Evolutionary conservation across 2,329 filamentous ascomycete genomes (phyloP), one percentile per base, ranked within the genome.

Genomic region (Colletotrichum tanaceti): DNA sequence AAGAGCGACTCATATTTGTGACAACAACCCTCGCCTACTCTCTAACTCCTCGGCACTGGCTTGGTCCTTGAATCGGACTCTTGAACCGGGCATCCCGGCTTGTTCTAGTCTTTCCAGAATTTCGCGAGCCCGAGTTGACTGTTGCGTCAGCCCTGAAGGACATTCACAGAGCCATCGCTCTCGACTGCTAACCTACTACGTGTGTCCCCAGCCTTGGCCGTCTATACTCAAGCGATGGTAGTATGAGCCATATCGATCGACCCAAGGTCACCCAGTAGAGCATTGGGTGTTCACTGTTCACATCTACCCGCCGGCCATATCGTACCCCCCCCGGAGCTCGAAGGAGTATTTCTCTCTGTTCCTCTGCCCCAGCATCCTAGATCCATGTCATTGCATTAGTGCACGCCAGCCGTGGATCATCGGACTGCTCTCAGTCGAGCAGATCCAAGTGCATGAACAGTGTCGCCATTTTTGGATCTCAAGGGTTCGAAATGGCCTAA

Each of bases 341-440:
- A 20, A 5, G 20, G 10, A 14, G 16, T 3, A 28, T 6, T 6
- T 28, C 28, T 28, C 28, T 1, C 28, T 28, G 28, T 28, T 6
- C 28, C 28, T 28, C 28, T 28, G 5, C 7, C 53, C 5, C 20
- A 52, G 38, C 22, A 52, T 49, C 65, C 49, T 20, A 22, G 20
- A 65, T 52, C 62, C 62, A 50, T 22, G 62, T 28, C 44, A 49
- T 50, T 57, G 62, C 65, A 65, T 65, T 68, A 60, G 62, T 49
- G 49, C 54, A 60, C 43, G 55, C 52, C 61, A 59, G 54, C 55
- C 46, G 43, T 60, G 43, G 49, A 57, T 55, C 54, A 67, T 39
- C 35, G 35, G 14, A 11, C 43, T 50, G 47, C 32, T 13, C 28
- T 10, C 28, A 32, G 20, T 43, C 47, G 43, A 43, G 43, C 55